Evolutionary conservation across 225 moss, liverwort and hornwort genomes (phyloP).

Genomic region (Neckera pumila): DNA sequence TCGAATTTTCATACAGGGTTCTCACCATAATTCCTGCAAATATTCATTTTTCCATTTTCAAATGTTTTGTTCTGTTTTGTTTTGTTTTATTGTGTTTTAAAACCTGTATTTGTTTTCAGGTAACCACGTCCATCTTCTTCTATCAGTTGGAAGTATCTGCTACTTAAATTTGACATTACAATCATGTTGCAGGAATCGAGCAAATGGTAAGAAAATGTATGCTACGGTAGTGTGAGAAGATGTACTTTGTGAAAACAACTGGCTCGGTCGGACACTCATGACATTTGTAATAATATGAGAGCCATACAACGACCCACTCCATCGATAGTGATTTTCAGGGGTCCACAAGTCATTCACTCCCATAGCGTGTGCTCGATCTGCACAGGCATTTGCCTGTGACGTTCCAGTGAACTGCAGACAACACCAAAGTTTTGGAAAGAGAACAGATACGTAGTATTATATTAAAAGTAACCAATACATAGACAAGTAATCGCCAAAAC

Average conservation of each 20-base stretch:
- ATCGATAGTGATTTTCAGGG: conserved; percentile 69
- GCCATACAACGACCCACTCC: conserved; percentile 54
- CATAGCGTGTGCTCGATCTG: conserved; percentile 34
- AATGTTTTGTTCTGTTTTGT: neutral
- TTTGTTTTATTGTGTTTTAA: neutral
- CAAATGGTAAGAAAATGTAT: neutral
- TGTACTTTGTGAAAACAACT: conserved; percentile 53
- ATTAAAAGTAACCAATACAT: neutral
- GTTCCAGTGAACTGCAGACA: conserved; percentile 52
- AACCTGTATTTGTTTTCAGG: neutral
- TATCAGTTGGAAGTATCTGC: no score
- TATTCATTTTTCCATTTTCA: neutral
- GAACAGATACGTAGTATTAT: no score
- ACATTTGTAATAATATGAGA: conserved; percentile 29
- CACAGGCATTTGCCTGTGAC: conserved; percentile 39
- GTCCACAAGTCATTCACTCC: conserved; percentile 48
- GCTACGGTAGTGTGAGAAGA: neutral
- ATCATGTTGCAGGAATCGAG: neutral
- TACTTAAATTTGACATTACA: neutral
- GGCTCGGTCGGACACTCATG: conserved; percentile 10
- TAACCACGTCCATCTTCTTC: neutral
- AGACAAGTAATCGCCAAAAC: neutral
- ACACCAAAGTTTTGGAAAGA: neutral
- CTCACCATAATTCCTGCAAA: neutral
- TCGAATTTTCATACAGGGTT: fast-evolving